A percentile compares a stretch with the other conserved stretches of the same genome.
phyloP scores from a whole-genome alignment of 2,329 filamentous ascomycete species.

The Ceratocystis colombiana region DNA sequence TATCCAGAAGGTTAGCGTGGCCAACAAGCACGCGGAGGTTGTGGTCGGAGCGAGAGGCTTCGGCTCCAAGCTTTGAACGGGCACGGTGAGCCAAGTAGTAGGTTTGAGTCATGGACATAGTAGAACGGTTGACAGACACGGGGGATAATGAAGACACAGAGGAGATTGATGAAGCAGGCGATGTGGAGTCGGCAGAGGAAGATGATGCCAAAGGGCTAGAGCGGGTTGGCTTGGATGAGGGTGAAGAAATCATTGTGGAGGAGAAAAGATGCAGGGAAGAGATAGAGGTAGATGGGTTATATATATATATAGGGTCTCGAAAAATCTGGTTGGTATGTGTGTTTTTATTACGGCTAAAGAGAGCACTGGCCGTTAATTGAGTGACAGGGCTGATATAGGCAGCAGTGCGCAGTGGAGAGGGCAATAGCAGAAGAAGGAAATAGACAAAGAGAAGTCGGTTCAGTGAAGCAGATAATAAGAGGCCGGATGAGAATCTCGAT shows the following conservation, averaged over 20 bases:
- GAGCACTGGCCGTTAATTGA: conserved; percentile 12
- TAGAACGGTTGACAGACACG: conserved; percentile 49
- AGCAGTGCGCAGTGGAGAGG: not conserved
- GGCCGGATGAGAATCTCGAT: not conserved
- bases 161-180: conserved; percentile 32
- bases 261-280: not conserved
- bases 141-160: conserved; percentile 34
- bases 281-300: not conserved
- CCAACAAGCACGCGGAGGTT: conserved; percentile 90
- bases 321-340: not conserved
- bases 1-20: conserved; percentile 96
- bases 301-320: conserved; percentile 5
- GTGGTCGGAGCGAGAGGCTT: conserved; percentile 85
- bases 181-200: conserved; percentile 28
- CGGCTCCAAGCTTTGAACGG: conserved; percentile 85
- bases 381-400: conserved; percentile 14
- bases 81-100: conserved; percentile 98
- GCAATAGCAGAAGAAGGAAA: not conserved
- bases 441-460: not conserved
- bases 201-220: conserved; percentile 26
- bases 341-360: conserved; percentile 10
- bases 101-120: conserved; percentile 96
- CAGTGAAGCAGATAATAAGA: not conserved
- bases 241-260: conserved; percentile 21
- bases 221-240: conserved; percentile 9